Conservation (phyloP, 768 basidiomycete species). For the Hortiboletus campestris region DNA sequence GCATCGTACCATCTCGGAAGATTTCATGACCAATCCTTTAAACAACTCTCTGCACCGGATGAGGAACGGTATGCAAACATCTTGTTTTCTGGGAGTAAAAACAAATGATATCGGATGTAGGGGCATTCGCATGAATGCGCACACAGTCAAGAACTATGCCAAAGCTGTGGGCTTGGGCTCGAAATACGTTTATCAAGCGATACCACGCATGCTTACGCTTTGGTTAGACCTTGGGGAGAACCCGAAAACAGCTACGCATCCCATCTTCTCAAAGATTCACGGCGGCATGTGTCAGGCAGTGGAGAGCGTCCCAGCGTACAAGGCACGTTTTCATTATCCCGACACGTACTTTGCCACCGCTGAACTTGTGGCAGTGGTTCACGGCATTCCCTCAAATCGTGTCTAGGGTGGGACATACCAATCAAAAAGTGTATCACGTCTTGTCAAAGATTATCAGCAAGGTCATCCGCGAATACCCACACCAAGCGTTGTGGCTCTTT, state of each 20-base stretch:
- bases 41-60: slow-evolving; percentile 46
- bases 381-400: slow-evolving; percentile 97
- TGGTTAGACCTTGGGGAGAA: slow-evolving; percentile 90
- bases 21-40: slow-evolving; percentile 81
- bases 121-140: slow-evolving; percentile 59
- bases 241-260: slow-evolving; percentile 22
- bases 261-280: slow-evolving; percentile 57
- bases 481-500: slow-evolving; percentile 92
- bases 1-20: slow-evolving; percentile 83
- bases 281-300: slow-evolving; percentile 53
- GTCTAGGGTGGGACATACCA: slow-evolving; percentile 82
- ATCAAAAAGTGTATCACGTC: slow-evolving; percentile 55
- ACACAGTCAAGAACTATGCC: slow-evolving; percentile 64
- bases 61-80: slow-evolving; percentile 49
- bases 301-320: slow-evolving; percentile 69
- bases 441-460: slow-evolving; percentile 64
- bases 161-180: slow-evolving; percentile 78
- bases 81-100: neutral
- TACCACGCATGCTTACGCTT: slow-evolving; percentile 89
- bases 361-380: slow-evolving; percentile 65
- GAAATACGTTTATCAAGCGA: slow-evolving; percentile 94
- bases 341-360: neutral
- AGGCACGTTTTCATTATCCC: slow-evolving; percentile 44
- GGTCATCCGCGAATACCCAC: slow-evolving; percentile 82
- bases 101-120: slow-evolving; percentile 33